Evolutionary conservation across 1,284 basidiomycete genomes (phyloP).

Genomic region (Polyporus tsugae): DNA sequence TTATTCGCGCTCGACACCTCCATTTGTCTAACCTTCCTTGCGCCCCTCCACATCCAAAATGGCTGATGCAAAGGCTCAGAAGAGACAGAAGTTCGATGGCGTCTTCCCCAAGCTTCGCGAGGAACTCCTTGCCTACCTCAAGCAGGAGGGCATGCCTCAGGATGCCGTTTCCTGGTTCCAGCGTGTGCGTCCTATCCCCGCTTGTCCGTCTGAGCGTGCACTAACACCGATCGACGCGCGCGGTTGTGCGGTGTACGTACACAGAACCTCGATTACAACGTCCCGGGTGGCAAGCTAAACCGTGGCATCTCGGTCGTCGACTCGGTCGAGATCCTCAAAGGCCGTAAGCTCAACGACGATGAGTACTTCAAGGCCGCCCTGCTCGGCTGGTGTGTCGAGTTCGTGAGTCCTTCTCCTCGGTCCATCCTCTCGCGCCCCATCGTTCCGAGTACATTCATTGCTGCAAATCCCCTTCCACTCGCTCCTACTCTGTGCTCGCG

Average conservation of each 20-base stretch:
- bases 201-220: background rate
- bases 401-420: constrained; percentile 61
- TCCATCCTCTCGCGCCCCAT: background rate
- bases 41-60: constrained; percentile 18
- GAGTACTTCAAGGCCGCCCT: constrained; percentile 93
- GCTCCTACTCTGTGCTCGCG: background rate
- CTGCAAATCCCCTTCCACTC: background rate
- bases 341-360: constrained; percentile 70
- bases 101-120: constrained; percentile 61
- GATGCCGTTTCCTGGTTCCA: constrained; percentile 88
- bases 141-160: constrained; percentile 77
- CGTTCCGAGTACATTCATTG: background rate
- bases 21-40: background rate
- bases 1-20: background rate
- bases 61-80: constrained; percentile 48
- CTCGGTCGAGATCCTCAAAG: constrained; percentile 89
- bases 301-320: constrained; percentile 96
- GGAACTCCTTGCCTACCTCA: constrained; percentile 72
- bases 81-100: constrained; percentile 60
- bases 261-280: constrained; percentile 94
- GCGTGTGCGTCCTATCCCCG: constrained; percentile 55
- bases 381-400: constrained; percentile 96
- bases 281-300: constrained; percentile 96
- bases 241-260: background rate
- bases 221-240: constrained; percentile 4